A percentile compares a stretch with the other conserved stretches of the same genome.
These are phyloP conservation scores for Berberis thunbergii DNA, from an alignment of 164 flowering plant genomes.

Conservation along the genomic window DNA sequence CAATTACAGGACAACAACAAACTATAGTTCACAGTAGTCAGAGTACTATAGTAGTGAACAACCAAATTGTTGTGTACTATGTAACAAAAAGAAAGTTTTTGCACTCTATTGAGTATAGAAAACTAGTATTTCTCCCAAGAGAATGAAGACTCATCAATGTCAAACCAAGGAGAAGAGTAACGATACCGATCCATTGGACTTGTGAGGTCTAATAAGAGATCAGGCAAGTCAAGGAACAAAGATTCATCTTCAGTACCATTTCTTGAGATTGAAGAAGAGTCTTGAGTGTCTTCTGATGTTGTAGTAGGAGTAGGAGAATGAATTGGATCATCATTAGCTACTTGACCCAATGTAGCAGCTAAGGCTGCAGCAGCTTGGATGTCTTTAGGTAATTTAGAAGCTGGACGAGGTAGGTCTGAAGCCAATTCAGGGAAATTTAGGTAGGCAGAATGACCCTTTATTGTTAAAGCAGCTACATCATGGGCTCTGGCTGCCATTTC, in stretches of 20 bases:
- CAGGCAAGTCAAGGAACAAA: constrained; percentile 22
- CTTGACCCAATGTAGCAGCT: constrained; percentile 17
- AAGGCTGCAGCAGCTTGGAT: constrained; percentile 46
- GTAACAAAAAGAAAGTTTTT: too few species aligned
- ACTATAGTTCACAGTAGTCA: too few species aligned
- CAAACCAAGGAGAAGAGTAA: constrained; percentile 8
- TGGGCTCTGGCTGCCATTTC: constrained; percentile 75
- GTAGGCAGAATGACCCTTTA: constrained; percentile 43
- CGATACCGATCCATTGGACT: constrained; percentile 2
- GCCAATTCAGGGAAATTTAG: constrained; percentile 58
- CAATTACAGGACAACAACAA: too few species aligned
- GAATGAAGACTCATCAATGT: constrained; percentile 17
- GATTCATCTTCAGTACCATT: constrained; percentile 12
- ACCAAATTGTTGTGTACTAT: too few species aligned
- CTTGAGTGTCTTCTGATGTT: constrained; percentile 8
- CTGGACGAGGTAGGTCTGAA: constrained; percentile 38
- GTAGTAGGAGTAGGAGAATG: constrained; percentile 11
- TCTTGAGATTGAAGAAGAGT: background rate
- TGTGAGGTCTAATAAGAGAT: constrained; percentile 16
- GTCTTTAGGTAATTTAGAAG: constrained; percentile 36
- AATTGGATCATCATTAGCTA: background rate
- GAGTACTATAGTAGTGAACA: too few species aligned
- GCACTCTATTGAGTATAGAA: too few species aligned
- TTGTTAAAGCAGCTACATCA: constrained; percentile 49
- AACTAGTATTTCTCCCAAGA: constrained; percentile 19